phyloP scores from a whole-genome alignment of 179 eudicot genomes.

The Nepenthes alata region DNA sequence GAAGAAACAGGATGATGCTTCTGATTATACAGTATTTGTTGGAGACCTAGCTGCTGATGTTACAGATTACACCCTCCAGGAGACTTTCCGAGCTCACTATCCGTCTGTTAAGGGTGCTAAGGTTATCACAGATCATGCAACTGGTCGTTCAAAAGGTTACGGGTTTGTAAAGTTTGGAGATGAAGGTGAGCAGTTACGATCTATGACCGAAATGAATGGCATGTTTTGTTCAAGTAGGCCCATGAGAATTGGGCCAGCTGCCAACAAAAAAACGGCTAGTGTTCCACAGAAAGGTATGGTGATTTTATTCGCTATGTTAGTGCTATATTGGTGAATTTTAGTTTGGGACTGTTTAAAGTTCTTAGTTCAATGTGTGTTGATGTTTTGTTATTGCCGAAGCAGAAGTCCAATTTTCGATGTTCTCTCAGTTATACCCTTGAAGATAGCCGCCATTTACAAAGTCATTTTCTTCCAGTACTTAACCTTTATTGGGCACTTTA shows the following conservation, averaged over 20 bases:
- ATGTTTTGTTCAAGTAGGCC: constrained; percentile 59
- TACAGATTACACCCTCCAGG: constrained; percentile 54
- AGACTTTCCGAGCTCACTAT: constrained; percentile 57
- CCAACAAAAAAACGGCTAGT: constrained; percentile 30
- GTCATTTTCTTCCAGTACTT: constrained; percentile 62
- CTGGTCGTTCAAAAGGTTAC: constrained; percentile 83
- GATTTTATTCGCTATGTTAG: constrained; percentile 1
- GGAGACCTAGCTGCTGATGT: constrained; percentile 89
- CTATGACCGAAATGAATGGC: constrained; percentile 84
- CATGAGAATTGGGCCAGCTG: constrained; percentile 64
- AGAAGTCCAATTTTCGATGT: constrained; percentile 12
- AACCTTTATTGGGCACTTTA: constrained; percentile 50
- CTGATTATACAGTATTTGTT: constrained; percentile 73
- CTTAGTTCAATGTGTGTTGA: constrained; percentile 21
- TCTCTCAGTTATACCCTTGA: constrained; percentile 20
- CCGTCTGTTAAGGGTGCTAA: constrained; percentile 81
- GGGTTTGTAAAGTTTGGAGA: constrained; percentile 93
- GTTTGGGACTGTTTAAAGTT: constrained; percentile 12
- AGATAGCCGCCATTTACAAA: constrained; percentile 26
- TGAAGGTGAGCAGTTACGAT: constrained; percentile 64
- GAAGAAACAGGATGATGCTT: constrained; percentile 50
- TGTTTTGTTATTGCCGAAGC: constrained; percentile 17
- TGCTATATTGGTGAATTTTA: constrained; percentile 5
- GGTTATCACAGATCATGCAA: constrained; percentile 65
- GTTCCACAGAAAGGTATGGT: constrained; percentile 37